Evolutionary conservation across 805 yeast species (phyloP).

Genomic region (Cephaloascus fragrans): DNA sequence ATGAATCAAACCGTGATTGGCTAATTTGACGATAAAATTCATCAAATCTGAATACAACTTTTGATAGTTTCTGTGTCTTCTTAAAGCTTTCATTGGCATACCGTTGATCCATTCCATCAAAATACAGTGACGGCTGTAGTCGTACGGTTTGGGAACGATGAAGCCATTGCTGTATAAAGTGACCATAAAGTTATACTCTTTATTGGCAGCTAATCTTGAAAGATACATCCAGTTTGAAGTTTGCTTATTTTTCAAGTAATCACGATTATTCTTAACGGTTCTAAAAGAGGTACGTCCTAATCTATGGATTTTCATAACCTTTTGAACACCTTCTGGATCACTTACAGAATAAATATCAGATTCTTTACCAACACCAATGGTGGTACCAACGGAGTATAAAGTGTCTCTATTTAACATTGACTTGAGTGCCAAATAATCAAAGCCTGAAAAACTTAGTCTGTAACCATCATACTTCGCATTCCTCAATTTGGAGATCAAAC

Average conservation of each 20-base stretch:
- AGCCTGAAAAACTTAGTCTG: conserved; percentile 79
- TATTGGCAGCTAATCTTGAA: conserved; percentile 83
- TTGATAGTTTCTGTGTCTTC: conserved; percentile 59
- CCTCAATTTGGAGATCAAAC: conserved; percentile 64
- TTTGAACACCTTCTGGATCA: conserved; percentile 49
- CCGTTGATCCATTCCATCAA: conserved; percentile 89
- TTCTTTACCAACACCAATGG: conserved; percentile 96
- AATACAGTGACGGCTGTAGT: conserved; percentile 83
- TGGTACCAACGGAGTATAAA: conserved; percentile 70
- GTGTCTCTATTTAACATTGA: conserved; percentile 69
- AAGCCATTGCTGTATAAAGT: conserved; percentile 68
- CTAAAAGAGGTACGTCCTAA: conserved; percentile 90
- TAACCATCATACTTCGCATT: conserved; percentile 96
- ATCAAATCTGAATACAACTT: conserved; percentile 76
- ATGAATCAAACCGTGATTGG: conserved; percentile 84
- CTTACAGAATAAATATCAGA: conserved; percentile 86
- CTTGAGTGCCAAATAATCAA: conserved; percentile 85
- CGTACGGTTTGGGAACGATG: conserved; percentile 81
- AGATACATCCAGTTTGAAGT: conserved; percentile 89
- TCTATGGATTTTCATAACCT: conserved; percentile 84
- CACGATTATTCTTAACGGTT: conserved; percentile 89
- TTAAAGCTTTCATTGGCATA: conserved; percentile 78
- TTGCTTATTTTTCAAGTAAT: conserved; percentile 64
- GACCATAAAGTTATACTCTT: conserved; percentile 84
- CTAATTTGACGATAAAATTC: conserved; percentile 78